phyloP scores from a whole-genome alignment of 139 green algal species.

The Asterochloris erici region DNA sequence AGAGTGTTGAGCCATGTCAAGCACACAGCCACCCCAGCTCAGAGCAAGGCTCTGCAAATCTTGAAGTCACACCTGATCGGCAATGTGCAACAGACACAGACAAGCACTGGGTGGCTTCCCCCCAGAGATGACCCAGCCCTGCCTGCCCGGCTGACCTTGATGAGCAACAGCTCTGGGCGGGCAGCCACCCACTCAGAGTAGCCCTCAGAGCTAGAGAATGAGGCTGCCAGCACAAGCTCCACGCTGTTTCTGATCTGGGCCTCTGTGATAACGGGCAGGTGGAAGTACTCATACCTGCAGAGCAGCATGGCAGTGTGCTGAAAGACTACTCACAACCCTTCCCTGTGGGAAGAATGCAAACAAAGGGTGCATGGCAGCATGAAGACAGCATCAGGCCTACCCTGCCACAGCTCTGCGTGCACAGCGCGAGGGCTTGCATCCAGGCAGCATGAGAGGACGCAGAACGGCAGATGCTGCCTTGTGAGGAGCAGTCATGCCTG shows the following conservation, averaged over 20 bases:
- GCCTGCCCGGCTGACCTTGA: conserved; percentile 7
- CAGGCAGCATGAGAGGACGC: no score
- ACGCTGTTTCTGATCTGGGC: conserved; percentile 28
- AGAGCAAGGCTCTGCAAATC: not conserved
- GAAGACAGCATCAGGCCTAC: no score
- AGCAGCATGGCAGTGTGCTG: no score
- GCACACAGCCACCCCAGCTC: not conserved
- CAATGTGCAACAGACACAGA: not conserved
- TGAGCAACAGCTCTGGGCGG: conserved; percentile 37
- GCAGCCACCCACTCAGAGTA: conserved; percentile 22
- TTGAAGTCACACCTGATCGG: not conserved
- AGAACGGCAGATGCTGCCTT: no score
- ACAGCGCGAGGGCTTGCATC: no score
- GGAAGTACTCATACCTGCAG: conserved; percentile 27
- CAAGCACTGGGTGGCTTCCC: no score
- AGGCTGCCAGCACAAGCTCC: conserved; percentile 32
- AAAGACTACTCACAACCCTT: no score
- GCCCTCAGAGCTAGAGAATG: conserved; percentile 16
- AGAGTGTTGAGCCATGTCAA: not conserved
- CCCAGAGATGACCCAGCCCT: not conserved
- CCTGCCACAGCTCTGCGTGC: no score
- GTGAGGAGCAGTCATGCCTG: no score
- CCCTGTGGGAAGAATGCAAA: no score
- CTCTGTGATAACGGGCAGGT: conserved; percentile 24
- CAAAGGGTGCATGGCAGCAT: no score